A percentile compares a stretch with the other conserved stretches of the same genome.
phyloP scores from a whole-genome alignment of 805 yeast species.

The Pichia nakasei region DNA sequence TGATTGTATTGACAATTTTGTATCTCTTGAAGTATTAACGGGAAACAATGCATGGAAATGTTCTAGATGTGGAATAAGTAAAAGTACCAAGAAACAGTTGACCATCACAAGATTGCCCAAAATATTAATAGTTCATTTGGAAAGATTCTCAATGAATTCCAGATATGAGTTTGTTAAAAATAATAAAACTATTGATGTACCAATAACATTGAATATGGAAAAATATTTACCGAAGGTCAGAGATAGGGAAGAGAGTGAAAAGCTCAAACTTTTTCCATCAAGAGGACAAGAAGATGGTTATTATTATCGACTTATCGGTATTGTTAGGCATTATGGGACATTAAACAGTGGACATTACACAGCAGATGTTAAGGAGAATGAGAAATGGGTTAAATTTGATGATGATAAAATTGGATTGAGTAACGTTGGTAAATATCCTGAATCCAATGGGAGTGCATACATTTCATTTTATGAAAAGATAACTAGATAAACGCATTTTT shows the following conservation, averaged over 20 bases:
- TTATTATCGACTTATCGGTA: constrained; percentile 66
- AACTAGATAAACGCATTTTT: no score
- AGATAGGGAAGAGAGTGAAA: constrained; percentile 34
- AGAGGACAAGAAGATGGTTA: constrained; percentile 66
- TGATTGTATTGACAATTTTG: constrained; percentile 71
- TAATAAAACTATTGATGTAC: constrained; percentile 61
- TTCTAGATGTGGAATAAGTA: constrained; percentile 57
- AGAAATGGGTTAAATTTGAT: constrained; percentile 9
- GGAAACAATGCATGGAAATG: constrained; percentile 83
- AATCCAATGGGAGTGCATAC: constrained; percentile 10
- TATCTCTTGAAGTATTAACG: constrained; percentile 62
- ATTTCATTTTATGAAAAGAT: constrained; percentile 8
- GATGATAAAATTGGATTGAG: constrained; percentile 5
- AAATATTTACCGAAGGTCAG: constrained; percentile 58
- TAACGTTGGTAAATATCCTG: background rate
- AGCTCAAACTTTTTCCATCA: constrained; percentile 42
- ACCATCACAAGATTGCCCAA: constrained; percentile 72
- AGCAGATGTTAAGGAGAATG: constrained; percentile 5
- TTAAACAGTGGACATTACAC: constrained; percentile 81
- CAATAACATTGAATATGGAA: constrained; percentile 47
- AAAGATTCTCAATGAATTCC: constrained; percentile 48
- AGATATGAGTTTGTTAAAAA: constrained; percentile 44
- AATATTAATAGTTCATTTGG: constrained; percentile 73
- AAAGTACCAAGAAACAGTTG: constrained; percentile 59
- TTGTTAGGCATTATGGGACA: constrained; percentile 77